Conservation (phyloP, 176 grass and related monocot genomes). For the Saccharum spontaneum region DNA sequence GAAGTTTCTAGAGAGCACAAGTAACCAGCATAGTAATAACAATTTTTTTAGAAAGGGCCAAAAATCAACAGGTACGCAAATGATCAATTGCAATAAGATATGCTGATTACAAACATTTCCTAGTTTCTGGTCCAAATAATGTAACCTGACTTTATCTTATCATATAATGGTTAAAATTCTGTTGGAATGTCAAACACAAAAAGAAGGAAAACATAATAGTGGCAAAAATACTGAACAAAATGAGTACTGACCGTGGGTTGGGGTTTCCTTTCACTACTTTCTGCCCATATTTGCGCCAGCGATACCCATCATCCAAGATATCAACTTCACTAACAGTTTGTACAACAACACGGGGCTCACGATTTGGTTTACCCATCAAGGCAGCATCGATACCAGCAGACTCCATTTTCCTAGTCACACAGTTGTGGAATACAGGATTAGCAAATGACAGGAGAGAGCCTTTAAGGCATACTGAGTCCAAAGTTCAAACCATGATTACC, state of each 20-base stretch:
- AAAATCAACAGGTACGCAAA: background rate
- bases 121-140: conserved; percentile 2
- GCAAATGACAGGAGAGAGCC: background rate
- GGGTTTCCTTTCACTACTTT: conserved; percentile 99
- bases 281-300: conserved; percentile 99
- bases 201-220: background rate
- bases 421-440: conserved; percentile 44
- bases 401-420: conserved; percentile 82
- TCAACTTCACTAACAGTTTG: conserved; percentile 99
- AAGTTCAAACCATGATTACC: conserved; percentile 48
- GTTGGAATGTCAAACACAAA: background rate
- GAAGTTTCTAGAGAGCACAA: background rate
- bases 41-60: background rate
- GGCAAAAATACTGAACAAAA: background rate
- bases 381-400: conserved; percentile 70
- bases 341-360: conserved; percentile 96
- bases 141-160: background rate
- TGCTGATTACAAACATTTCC: background rate
- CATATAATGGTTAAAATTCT: background rate
- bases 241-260: conserved; percentile 73
- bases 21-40: conserved; percentile 7
- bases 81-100: background rate
- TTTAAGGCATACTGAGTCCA: conserved; percentile 1
- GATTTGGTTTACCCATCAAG: conserved; percentile 83
- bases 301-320: conserved; percentile 99